These are phyloP conservation scores for Delonix regia DNA, from an alignment of 306 rosid species.

Conservation along the genomic window DNA sequence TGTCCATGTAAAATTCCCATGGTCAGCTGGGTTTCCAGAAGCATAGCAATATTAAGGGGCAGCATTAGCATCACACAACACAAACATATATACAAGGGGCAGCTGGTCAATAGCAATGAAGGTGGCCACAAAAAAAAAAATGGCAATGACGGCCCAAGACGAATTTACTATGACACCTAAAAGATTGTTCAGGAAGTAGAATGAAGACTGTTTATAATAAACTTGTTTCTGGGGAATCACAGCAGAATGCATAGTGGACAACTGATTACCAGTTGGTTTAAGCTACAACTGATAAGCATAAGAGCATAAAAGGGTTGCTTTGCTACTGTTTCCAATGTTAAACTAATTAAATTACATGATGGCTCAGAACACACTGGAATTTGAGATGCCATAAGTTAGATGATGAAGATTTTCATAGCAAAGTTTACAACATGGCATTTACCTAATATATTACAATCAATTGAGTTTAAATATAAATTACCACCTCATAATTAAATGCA, in stretches of 20 bases:
- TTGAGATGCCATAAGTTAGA: background rate
- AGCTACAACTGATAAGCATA: constrained; percentile 8
- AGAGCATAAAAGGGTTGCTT: background rate
- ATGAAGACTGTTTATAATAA: background rate
- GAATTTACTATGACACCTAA: constrained; percentile 21
- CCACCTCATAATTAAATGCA: constrained; percentile 70
- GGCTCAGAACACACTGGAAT: background rate
- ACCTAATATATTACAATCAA: background rate
- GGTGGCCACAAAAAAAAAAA: too few species aligned
- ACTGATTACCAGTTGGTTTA: background rate
- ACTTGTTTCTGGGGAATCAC: background rate
- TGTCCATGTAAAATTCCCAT: background rate
- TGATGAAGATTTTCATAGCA: background rate
- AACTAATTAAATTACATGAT: constrained; percentile 3
- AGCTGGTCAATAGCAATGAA: background rate
- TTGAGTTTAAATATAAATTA: constrained; percentile 14
- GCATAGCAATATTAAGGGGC: background rate
- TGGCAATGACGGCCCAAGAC: too few species aligned
- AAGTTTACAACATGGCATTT: background rate
- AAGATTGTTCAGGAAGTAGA: background rate
- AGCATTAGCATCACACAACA: background rate
- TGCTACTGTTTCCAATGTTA: background rate
- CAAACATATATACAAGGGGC: background rate
- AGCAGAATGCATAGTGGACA: constrained; percentile 18
- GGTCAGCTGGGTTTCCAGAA: constrained; percentile 1